These are phyloP conservation scores for Cladosporium sphaerospermum DNA, from an alignment of 2,329 filamentous ascomycete genomes.

Conservation along the genomic window DNA sequence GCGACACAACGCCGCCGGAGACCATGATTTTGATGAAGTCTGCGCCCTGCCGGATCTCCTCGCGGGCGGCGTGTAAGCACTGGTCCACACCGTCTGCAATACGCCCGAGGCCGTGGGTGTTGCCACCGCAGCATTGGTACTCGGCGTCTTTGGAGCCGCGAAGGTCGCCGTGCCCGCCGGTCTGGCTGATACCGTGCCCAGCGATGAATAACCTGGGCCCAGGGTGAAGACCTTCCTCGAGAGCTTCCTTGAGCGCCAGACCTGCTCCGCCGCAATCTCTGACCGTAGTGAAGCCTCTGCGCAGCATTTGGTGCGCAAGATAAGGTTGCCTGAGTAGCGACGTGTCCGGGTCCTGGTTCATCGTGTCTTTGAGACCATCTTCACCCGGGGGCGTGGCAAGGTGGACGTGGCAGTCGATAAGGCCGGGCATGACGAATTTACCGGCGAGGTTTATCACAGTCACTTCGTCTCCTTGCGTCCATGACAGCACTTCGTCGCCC, in stretches of 20 bases:
- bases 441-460: slow-evolving; percentile 37
- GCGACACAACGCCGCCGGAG: slow-evolving; percentile 51
- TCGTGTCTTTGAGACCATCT: slow-evolving; percentile 31
- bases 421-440: slow-evolving; percentile 44
- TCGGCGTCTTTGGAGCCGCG: slow-evolving; percentile 42
- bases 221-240: slow-evolving; percentile 49
- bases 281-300: slow-evolving; percentile 53
- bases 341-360: slow-evolving; percentile 32
- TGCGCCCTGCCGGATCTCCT: slow-evolving; percentile 50
- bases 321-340: slow-evolving; percentile 44
- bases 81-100: slow-evolving; percentile 51
- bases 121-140: slow-evolving; percentile 44
- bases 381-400: slow-evolving; percentile 41
- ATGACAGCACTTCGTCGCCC: slow-evolving; percentile 24
- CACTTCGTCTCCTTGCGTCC: slow-evolving; percentile 22
- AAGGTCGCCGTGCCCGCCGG: slow-evolving; percentile 52
- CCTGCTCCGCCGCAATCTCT: slow-evolving; percentile 54
- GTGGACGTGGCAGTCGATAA: slow-evolving; percentile 50
- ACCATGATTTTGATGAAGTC: slow-evolving; percentile 60
- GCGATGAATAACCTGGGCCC: slow-evolving; percentile 53
- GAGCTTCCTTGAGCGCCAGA: slow-evolving; percentile 50
- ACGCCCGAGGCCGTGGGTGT: slow-evolving; percentile 36
- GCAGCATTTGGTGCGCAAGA: slow-evolving; percentile 45
- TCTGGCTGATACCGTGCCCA: slow-evolving; percentile 50
- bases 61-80: slow-evolving; percentile 47